Evolutionary conservation across 257 asterid genomes (phyloP).

Genomic region (Salvia rosmarinus): DNA sequence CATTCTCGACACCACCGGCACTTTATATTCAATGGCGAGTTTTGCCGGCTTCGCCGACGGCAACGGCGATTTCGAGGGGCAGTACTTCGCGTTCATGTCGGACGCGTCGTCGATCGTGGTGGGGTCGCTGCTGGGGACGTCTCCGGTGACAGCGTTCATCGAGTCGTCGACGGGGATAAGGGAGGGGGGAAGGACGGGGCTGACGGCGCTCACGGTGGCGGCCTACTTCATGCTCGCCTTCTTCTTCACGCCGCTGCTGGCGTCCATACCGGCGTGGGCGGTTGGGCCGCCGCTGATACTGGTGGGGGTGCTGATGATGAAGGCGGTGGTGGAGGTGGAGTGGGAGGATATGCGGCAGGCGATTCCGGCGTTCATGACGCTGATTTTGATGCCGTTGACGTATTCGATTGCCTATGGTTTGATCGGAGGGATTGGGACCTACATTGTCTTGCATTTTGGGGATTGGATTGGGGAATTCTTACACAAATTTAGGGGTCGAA

Average conservation of each 20-base stretch:
- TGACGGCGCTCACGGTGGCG: slow-evolving; percentile 91
- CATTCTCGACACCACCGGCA: slow-evolving; percentile 85
- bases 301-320: slow-evolving; percentile 99
- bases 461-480: slow-evolving; percentile 59
- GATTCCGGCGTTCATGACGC: slow-evolving; percentile 87
- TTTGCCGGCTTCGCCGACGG: slow-evolving; percentile 82
- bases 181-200: slow-evolving; percentile 93
- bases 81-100: slow-evolving; percentile 89
- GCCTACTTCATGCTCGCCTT: slow-evolving; percentile 73
- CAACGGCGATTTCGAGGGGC: slow-evolving; percentile 83
- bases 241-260: slow-evolving; percentile 89
- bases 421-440: slow-evolving; percentile 87
- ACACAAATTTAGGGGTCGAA: slow-evolving; percentile 37
- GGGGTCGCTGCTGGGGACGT: slow-evolving; percentile 85
- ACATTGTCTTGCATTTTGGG: slow-evolving; percentile 64
- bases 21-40: slow-evolving; percentile 81
- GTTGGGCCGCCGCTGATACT: slow-evolving; percentile 94
- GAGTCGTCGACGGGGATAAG: slow-evolving; percentile 96
- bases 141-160: slow-evolving; percentile 84
- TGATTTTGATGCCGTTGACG: slow-evolving; percentile 86
- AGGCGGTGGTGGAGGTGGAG: slow-evolving; percentile 84
- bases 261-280: slow-evolving; percentile 96
- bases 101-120: slow-evolving; percentile 81
- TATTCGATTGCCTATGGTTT: slow-evolving; percentile 91
- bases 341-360: slow-evolving; percentile 95